Evolutionary conservation across 1,139 yeast genomes (phyloP).

Genomic region (Chernovozyma sophiae-reginae): DNA sequence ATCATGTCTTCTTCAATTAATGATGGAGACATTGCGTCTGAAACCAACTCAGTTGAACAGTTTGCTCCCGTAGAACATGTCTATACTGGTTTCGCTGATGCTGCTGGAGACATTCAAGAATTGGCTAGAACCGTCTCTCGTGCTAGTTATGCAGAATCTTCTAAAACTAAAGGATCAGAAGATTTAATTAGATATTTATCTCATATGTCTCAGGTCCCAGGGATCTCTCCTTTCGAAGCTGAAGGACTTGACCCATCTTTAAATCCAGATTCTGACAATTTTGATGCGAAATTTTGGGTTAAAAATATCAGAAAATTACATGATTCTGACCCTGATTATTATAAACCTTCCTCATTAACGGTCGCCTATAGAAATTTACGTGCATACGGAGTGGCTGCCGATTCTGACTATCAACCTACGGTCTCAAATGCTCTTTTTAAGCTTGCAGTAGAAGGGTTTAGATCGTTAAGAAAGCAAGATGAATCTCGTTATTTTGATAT

Average conservation of each 20-base stretch:
- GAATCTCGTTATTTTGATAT: conserved; percentile 46
- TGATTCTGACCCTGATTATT: conserved; percentile 17
- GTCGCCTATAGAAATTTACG: conserved; percentile 16
- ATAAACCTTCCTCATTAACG: conserved; percentile 17
- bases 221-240: conserved; percentile 32
- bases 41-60: conserved; percentile 20
- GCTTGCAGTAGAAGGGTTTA: conserved; percentile 39
- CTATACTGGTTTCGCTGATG: conserved; percentile 26
- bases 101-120: conserved; percentile 23
- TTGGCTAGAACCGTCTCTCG: conserved; percentile 32
- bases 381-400: conserved; percentile 17
- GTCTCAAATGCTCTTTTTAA: conserved; percentile 13
- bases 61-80: conserved; percentile 5
- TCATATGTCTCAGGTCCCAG: conserved; percentile 55
- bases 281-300: conserved; percentile 42
- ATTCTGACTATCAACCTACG: conserved; percentile 16
- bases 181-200: conserved; percentile 50
- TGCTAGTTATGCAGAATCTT: conserved; percentile 2
- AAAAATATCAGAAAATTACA: conserved; percentile 19
- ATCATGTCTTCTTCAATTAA: conserved; percentile 1
- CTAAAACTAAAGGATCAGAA: conserved; percentile 25
- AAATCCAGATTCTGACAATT: conserved; percentile 45
- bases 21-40: conserved; percentile 10
- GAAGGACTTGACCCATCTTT: conserved; percentile 40
- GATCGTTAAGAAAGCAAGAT: conserved; percentile 16